Evolutionary conservation across 331 rosid genomes (phyloP), one percentile per base, ranked within the genome.

Genomic region (Spiraea crenata): DNA sequence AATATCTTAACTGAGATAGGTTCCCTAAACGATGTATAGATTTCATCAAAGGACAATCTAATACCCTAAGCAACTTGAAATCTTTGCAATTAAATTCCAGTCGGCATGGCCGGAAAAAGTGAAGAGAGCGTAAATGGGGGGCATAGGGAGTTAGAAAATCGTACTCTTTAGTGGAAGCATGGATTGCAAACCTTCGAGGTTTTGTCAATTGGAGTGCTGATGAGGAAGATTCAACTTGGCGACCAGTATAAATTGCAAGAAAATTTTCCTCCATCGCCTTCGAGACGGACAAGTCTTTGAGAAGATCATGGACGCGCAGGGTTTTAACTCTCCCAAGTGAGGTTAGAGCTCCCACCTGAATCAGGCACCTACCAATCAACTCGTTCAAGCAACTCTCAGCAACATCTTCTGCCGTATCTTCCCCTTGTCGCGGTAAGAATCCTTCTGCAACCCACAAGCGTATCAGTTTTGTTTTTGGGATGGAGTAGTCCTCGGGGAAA

Each of bases 401-500:
- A 13, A 60, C 49, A 7, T 55, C 74, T 40, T 78, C 82, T 11
- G 45, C 44, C 62, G 47, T 34, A 68, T 50, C 78, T 64, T 25
- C 20, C 17, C 67, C 51, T 63, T 41, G 38, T 63, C 42, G 67
- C 42, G 81, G 67, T 25, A 84, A 76, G 40, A 86, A 58, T 57
- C 88, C 92, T 77, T 86, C 90, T 3, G 92, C 90, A 12, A 89
- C 80, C 92, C 88, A 89, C 31, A 84, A 38, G 19, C 67, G 83
- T 42, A 85, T 70, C 66, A 89, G 48, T 51, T 79, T 67, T 5
- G 41, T 84, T 37, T 59, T 64, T 4, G 74, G 76, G 58, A 89
- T 82, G 66, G 76, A 81, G 10, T 11, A 66, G 56, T 83, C 90
- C 77, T 89, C 90, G 1, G 88, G 96, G 58, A 86, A 89, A 41